phyloP scores from a whole-genome alignment of 129 eudicot genomes.

The Flaveria bidentis region DNA sequence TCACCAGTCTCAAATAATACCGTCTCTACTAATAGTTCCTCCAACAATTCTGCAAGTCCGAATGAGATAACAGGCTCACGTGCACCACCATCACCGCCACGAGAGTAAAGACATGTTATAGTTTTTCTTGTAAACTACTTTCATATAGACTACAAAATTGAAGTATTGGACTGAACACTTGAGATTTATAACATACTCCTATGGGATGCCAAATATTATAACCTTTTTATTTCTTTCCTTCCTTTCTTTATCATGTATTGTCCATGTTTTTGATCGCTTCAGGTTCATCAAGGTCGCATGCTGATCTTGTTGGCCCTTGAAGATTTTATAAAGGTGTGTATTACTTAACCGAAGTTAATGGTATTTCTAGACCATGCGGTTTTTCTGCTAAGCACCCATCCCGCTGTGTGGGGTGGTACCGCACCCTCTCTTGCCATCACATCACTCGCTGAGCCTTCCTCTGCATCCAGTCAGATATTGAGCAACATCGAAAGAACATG shows the following conservation, averaged over 20 bases:
- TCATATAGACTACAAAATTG: constrained; percentile 17
- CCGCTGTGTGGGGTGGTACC: too few species aligned
- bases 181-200: constrained; percentile 11
- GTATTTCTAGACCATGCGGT: background rate
- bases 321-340: background rate
- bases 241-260: background rate
- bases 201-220: background rate
- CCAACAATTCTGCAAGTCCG: constrained; percentile 21
- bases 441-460: too few species aligned
- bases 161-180: background rate
- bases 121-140: constrained; percentile 24
- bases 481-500: too few species aligned
- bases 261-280: background rate
- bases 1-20: constrained; percentile 16
- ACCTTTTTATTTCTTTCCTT: background rate
- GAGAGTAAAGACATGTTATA: constrained; percentile 13
- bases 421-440: too few species aligned
- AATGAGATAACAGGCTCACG: constrained; percentile 14
- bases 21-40: background rate
- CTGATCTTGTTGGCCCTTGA: background rate
- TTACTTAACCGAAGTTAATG: background rate
- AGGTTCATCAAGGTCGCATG: too few species aligned
- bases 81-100: constrained; percentile 4
- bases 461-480: too few species aligned
- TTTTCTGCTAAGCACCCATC: background rate